Base-by-base conservation (phyloP, 495 filamentous ascomycete genomes). In the Trichocladium uniseriatum region DNA sequence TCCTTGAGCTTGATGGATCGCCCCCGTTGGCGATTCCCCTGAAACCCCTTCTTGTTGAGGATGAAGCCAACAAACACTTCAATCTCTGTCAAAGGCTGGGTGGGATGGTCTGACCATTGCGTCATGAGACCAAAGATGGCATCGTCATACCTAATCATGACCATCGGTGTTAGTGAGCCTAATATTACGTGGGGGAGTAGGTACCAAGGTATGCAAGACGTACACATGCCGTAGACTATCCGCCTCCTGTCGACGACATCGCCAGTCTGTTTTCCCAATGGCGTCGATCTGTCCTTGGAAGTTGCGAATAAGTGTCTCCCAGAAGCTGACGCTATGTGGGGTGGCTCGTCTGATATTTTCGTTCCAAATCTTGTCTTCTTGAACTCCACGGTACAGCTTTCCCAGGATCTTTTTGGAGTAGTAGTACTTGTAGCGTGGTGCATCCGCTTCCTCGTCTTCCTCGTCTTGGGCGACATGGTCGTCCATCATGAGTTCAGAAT, bases 21-120 rank as follows among this genome's bases (percentile, higher is more conserved):
- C 39, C 90, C 86, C 37, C 80, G 79, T 49, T 87, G 80, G 1
- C 78, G 70, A 42, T 67, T 72, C 14, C 69, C 79, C 51, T 80
- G 79, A 4, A 64, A 63, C 20, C 80, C 79, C 0, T 63, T 70
- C 38, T 74, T 80, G 47, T 82, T 86, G 19, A 90, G 64, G 43
- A 94, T 83, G 35, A 71, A 76, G 24, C 87, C 86, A 27, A 78
- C 73, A 61, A 89, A 87, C 19, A 86, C 84, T 65, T 94, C 88
- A 9, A 83, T 60, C 59, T 94, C 88, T 3, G 64, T 77, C 9
- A 94, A 68, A 0, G 70, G 71, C 21, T 77, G 69, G 34, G 58
- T 60, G 0, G 79, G 77, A 22, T 82, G 73, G 3, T 80, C 74
- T 0, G 78, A 78, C 57, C 77, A 81, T 2, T 72, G 57, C 31